Evolutionary conservation across 179 eudicot genomes (phyloP).

Genomic region (Gypsophila paniculata): DNA sequence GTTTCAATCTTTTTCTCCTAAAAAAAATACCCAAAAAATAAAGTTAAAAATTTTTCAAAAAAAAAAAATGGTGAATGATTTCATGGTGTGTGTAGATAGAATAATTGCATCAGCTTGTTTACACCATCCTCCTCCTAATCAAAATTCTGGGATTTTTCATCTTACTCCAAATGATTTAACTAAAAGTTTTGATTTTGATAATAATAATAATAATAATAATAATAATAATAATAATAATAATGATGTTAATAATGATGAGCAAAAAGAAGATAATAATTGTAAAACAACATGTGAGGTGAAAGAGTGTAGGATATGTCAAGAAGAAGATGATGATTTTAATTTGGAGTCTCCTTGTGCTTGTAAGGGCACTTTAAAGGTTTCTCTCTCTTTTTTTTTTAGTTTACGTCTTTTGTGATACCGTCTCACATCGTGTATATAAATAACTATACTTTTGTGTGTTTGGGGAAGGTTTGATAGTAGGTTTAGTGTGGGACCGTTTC

Average conservation of each 20-base stretch:
- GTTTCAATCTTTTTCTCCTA: neutral
- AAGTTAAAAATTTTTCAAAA: too few species aligned
- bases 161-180: neutral
- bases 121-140: too few species aligned
- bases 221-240: too few species aligned
- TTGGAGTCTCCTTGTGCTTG: conserved; percentile 91
- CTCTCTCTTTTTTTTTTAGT: neutral
- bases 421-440: too few species aligned
- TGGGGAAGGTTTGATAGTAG: too few species aligned
- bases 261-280: too few species aligned
- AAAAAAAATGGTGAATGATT: conserved; percentile 49
- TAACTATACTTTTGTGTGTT: too few species aligned
- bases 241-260: too few species aligned
- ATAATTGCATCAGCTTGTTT: conserved; percentile 42
- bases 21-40: conserved; percentile 5
- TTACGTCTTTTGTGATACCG: neutral
- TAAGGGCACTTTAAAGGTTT: conserved; percentile 88
- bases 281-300: conserved; percentile 17
- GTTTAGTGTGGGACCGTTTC: too few species aligned
- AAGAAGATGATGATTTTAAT: conserved; percentile 68
- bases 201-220: neutral
- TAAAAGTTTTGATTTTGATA: neutral
- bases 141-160: conserved; percentile 22
- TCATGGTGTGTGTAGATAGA: conserved; percentile 61
- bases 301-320: conserved; percentile 91